Conservation (phyloP, 352 stramenopile genomes). For the Pythium rishiriense region DNA sequence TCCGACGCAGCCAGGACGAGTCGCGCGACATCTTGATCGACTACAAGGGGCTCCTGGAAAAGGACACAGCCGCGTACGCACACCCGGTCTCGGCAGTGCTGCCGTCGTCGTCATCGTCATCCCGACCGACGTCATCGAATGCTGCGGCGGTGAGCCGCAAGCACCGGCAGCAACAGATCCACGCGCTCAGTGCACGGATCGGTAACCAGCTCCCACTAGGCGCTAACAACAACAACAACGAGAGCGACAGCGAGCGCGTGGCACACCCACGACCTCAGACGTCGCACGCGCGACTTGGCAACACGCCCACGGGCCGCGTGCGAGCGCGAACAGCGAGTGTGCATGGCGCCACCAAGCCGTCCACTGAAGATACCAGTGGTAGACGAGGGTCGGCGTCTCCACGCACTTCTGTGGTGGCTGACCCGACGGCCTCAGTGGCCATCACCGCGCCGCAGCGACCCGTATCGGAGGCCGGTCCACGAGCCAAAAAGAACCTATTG, state of each 20-base stretch:
- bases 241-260: background rate
- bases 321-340: conserved; percentile 3
- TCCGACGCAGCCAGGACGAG: conserved; percentile 67
- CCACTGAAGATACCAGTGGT: background rate
- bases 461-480: conserved; percentile 7
- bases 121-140: conserved; percentile 36
- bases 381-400: background rate
- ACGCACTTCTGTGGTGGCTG: background rate
- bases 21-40: conserved; percentile 68
- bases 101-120: conserved; percentile 11
- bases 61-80: conserved; percentile 21
- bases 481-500: conserved; percentile 12
- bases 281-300: conserved; percentile 18
- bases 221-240: conserved; percentile 15
- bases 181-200: conserved; percentile 20
- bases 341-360: background rate
- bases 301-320: background rate
- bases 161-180: conserved; percentile 49
- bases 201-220: conserved; percentile 6
- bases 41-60: conserved; percentile 58
- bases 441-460: conserved; percentile 2
- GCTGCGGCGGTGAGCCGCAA: conserved; percentile 39
- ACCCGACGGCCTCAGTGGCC: background rate
- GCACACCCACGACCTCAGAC: conserved; percentile 25
- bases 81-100: background rate